These are phyloP conservation scores for Naganishia albida DNA, from an alignment of 1,284 basidiomycete genomes.

Conservation along the genomic window DNA sequence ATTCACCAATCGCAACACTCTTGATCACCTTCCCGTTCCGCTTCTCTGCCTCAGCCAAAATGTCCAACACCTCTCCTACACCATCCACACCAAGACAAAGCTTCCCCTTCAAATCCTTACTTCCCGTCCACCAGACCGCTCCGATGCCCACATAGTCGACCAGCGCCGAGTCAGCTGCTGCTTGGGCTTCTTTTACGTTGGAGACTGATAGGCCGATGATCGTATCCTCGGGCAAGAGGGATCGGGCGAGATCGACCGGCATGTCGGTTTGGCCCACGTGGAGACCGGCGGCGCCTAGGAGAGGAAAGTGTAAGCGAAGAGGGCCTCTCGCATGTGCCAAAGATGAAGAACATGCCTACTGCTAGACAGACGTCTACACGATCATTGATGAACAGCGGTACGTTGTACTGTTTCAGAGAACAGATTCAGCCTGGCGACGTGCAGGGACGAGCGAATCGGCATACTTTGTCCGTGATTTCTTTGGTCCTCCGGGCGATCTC, in stretches of 20 bases:
- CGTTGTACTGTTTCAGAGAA: conserved; percentile 60
- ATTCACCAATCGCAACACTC: conserved; percentile 77
- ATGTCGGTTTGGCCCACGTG: conserved; percentile 93
- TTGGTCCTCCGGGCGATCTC: conserved; percentile 72
- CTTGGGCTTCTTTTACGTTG: conserved; percentile 64
- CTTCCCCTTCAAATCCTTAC: conserved; percentile 65
- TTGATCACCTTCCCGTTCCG: conserved; percentile 61
- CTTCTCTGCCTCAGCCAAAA: conserved; percentile 56
- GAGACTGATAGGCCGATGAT: conserved; percentile 83
- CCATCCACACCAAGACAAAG: conserved; percentile 65
- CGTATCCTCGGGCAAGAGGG: conserved; percentile 67
- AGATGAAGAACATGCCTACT: conserved; percentile 52
- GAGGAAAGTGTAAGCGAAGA: neutral
- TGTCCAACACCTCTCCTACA: conserved; percentile 66
- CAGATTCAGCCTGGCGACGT: neutral
- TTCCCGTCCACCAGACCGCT: conserved; percentile 70
- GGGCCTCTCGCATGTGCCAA: neutral
- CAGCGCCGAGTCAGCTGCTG: conserved; percentile 55
- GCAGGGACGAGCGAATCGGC: conserved; percentile 25
- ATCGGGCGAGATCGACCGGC: conserved; percentile 68
- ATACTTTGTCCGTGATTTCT: conserved; percentile 67
- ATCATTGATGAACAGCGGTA: conserved; percentile 90
- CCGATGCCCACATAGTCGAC: conserved; percentile 85
- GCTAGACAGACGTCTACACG: conserved; percentile 83
- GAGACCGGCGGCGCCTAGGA: conserved; percentile 66